Evolutionary conservation across 768 basidiomycete species (phyloP).

Genomic region (Obba rivulosa): DNA sequence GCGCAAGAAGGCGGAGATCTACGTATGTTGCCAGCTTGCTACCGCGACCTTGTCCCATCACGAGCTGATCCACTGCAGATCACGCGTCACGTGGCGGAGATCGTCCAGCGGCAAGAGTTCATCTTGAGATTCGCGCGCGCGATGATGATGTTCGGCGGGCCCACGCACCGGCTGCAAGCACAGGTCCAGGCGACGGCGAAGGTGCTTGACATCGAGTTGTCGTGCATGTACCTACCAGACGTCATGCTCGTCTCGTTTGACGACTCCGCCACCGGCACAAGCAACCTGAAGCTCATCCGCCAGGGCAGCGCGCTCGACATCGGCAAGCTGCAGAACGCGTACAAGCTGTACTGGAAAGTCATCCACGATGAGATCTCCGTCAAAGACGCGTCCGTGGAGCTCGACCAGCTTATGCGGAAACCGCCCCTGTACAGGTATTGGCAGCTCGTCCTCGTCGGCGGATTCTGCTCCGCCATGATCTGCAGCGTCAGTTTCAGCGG

Average conservation of each 20-base stretch:
- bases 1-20: slow-evolving; percentile 71
- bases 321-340: slow-evolving; percentile 67
- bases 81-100: slow-evolving; percentile 77
- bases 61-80: slow-evolving; percentile 40
- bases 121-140: slow-evolving; percentile 77
- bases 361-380: slow-evolving; percentile 81
- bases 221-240: slow-evolving; percentile 72
- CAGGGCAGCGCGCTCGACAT: slow-evolving; percentile 70
- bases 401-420: slow-evolving; percentile 72
- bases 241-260: slow-evolving; percentile 80
- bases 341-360: slow-evolving; percentile 75
- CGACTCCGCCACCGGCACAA: slow-evolving; percentile 74
- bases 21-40: slow-evolving; percentile 40
- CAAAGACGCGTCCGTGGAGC: slow-evolving; percentile 59
- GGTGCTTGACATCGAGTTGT: slow-evolving; percentile 70
- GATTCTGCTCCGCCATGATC: slow-evolving; percentile 71
- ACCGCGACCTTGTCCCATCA: neutral
- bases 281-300: slow-evolving; percentile 73
- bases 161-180: slow-evolving; percentile 75
- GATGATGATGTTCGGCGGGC: slow-evolving; percentile 88
- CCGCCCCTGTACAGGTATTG: slow-evolving; percentile 55
- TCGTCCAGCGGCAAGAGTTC: slow-evolving; percentile 79
- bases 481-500: slow-evolving; percentile 69
- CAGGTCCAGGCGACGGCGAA: slow-evolving; percentile 76
- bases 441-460: slow-evolving; percentile 66